These are phyloP conservation scores for Lagenidium sp. DNA, from an alignment of 352 stramenopile species.

Conservation along the genomic window DNA sequence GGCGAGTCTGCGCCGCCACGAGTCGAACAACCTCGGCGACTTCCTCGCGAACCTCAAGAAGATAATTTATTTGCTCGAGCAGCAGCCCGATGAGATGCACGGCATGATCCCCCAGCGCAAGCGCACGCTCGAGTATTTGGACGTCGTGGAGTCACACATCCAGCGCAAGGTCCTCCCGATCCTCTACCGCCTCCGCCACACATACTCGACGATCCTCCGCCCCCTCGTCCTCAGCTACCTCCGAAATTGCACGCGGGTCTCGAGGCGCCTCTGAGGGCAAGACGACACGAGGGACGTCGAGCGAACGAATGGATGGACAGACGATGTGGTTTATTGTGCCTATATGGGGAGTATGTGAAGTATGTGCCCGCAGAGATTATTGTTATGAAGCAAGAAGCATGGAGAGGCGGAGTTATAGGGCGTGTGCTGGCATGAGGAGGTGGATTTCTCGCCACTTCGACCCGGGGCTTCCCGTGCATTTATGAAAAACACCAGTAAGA, in stretches of 20 bases:
- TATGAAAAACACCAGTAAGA: too few relatives aligned
- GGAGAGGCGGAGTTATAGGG: too few relatives aligned
- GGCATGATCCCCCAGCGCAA: constrained; percentile 70
- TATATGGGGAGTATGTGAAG: too few relatives aligned
- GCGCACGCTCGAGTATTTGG: constrained; percentile 65
- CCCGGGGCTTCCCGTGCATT: too few relatives aligned
- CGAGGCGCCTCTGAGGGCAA: constrained; percentile 19
- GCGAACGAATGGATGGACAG: constrained; percentile 1
- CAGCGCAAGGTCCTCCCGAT: constrained; percentile 78
- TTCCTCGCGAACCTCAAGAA: constrained; percentile 84
- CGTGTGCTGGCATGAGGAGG: too few relatives aligned
- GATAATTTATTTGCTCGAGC: constrained; percentile 86
- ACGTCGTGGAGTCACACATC: constrained; percentile 80
- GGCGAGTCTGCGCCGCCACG: constrained; percentile 54
- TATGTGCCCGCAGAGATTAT: too few relatives aligned
- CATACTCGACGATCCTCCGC: constrained; percentile 70
- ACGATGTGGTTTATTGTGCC: neutral
- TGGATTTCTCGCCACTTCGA: too few relatives aligned
- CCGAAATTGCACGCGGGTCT: constrained; percentile 51
- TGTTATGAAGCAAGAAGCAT: too few relatives aligned
- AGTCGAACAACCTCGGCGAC: constrained; percentile 75
- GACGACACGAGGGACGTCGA: neutral
- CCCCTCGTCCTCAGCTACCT: constrained; percentile 76
- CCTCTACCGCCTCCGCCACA: constrained; percentile 61
- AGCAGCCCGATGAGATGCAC: constrained; percentile 61